A percentile compares a stretch with the other conserved stretches of the same genome.
phyloP scores from a whole-genome alignment of 768 basidiomycete genomes.

The Kwoniella pini region DNA sequence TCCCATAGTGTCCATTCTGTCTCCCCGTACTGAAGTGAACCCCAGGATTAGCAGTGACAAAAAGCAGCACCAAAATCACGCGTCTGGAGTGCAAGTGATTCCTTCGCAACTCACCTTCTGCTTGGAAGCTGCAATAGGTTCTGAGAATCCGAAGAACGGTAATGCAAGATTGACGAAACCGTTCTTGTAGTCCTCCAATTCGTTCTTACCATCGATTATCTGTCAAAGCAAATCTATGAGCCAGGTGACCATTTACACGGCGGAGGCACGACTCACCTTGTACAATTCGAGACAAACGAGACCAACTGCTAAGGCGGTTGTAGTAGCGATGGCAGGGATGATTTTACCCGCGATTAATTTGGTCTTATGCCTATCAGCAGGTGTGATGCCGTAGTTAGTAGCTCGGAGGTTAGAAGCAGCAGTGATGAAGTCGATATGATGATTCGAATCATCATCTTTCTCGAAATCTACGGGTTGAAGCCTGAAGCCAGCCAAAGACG shows the following conservation, averaged over 20 bases:
- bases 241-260: no score
- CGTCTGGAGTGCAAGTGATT: no score
- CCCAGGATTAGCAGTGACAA: no score
- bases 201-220: constrained; percentile 93
- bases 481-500: constrained; percentile 92
- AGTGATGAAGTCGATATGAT: constrained; percentile 98
- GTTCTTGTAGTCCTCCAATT: constrained; percentile 95
- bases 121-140: constrained; percentile 87
- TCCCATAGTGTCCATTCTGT: constrained; percentile 99
- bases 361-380: constrained; percentile 85
- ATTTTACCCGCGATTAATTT: constrained; percentile 97
- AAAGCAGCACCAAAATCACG: no score
- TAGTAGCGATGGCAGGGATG: constrained; percentile 99
- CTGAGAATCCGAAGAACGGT: constrained; percentile 99
- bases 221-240: no score
- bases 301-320: constrained; percentile 92
- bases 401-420: constrained; percentile 96
- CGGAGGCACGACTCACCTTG: constrained; percentile 64
- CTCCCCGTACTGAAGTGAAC: constrained; percentile 64
- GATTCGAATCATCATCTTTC: constrained; percentile 97
- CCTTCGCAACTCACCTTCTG: constrained; percentile 65
- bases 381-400: constrained; percentile 84
- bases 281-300: constrained; percentile 94
- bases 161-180: constrained; percentile 96
- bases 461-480: constrained; percentile 95